phyloP scores from a whole-genome alignment of 1,284 basidiomycete species.

The Pascua guehoae region DNA sequence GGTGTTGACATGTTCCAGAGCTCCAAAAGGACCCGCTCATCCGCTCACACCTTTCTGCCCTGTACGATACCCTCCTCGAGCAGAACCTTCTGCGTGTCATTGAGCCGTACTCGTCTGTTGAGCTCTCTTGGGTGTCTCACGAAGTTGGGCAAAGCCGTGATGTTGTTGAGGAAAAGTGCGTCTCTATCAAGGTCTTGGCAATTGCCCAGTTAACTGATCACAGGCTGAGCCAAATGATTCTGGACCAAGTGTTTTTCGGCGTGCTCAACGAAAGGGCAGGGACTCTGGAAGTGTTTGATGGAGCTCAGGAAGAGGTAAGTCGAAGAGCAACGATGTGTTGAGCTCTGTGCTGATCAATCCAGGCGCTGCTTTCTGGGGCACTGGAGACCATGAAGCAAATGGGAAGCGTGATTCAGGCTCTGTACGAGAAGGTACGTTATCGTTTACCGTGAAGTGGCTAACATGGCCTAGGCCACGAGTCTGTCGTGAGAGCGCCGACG shows the following conservation, averaged over 20 bases:
- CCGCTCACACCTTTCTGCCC: conserved; percentile 81
- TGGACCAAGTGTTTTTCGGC: conserved; percentile 91
- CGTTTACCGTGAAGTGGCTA: background rate
- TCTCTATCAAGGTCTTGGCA: conserved; percentile 8
- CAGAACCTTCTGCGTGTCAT: conserved; percentile 92
- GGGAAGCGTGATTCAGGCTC: conserved; percentile 81
- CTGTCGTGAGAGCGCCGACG: conserved; percentile 5
- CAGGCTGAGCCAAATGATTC: conserved; percentile 94
- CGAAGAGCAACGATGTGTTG: background rate
- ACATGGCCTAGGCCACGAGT: conserved; percentile 13
- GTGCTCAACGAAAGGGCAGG: conserved; percentile 93
- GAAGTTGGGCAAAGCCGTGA: conserved; percentile 84
- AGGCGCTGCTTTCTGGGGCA: conserved; percentile 57
- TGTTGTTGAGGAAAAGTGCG: conserved; percentile 90
- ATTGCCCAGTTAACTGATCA: background rate
- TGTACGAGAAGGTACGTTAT: conserved; percentile 74
- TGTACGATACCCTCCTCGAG: conserved; percentile 93
- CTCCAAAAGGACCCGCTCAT: conserved; percentile 91
- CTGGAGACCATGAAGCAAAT: conserved; percentile 87
- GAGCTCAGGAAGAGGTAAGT: conserved; percentile 74
- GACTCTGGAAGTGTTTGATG: conserved; percentile 84
- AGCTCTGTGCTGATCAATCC: conserved; percentile 9
- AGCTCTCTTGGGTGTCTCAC: conserved; percentile 84
- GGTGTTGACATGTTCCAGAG: conserved; percentile 55
- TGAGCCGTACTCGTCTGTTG: conserved; percentile 90